Conservation (phyloP, 208 protist genomes). For the Leishmania major region DNA sequence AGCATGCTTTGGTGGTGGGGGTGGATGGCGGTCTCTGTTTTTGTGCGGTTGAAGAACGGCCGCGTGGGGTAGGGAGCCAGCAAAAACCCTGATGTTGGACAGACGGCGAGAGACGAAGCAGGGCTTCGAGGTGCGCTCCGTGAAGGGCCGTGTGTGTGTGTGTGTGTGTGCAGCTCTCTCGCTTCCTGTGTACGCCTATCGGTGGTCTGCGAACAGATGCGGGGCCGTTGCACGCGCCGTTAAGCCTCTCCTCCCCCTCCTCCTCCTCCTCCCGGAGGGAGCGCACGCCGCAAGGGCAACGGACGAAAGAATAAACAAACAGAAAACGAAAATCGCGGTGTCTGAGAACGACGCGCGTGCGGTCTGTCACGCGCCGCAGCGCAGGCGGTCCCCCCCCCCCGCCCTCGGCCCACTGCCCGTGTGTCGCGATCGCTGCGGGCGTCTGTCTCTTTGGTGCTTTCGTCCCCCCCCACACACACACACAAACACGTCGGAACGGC, state of each 20-base stretch:
- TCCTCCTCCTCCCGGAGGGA: background rate
- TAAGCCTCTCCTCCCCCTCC: no score
- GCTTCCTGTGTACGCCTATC: background rate
- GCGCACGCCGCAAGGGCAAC: background rate
- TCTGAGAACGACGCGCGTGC: background rate
- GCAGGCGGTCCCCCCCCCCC: background rate
- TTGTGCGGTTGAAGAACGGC: background rate
- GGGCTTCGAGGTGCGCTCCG: background rate
- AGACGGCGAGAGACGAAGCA: background rate
- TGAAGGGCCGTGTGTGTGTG: conserved; percentile 2
- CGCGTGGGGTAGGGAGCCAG: background rate
- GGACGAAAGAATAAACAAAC: background rate
- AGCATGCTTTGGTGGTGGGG: background rate
- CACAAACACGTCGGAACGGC: background rate
- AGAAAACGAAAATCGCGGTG: background rate
- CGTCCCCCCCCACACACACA: background rate
- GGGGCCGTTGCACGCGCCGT: background rate
- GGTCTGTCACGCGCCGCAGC: no score
- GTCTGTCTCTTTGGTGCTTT: background rate
- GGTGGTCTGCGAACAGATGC: background rate
- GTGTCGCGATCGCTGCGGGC: background rate
- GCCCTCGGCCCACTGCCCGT: background rate
- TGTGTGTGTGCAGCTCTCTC: background rate
- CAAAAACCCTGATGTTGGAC: background rate
- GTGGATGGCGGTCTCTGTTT: background rate